Conservation (phyloP, 176 grass and related monocot species). For the Aegilops longissima region DNA sequence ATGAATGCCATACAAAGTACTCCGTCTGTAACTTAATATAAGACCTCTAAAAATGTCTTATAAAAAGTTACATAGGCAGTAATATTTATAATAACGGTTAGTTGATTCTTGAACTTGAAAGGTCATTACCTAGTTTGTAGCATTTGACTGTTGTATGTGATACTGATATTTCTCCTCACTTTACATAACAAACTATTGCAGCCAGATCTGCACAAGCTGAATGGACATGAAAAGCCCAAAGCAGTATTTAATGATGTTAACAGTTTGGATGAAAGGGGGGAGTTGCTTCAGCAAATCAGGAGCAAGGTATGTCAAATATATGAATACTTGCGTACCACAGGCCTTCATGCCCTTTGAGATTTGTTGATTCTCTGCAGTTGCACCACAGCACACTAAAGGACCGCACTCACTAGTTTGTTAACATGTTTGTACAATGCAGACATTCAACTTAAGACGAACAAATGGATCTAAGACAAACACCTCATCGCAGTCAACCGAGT, state of each 20-base stretch:
- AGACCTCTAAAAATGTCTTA: no score
- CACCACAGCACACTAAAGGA: not conserved
- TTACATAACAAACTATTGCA: constrained; percentile 34
- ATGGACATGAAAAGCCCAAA: constrained; percentile 65
- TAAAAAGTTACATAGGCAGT: not conserved
- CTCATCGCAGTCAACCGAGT: constrained; percentile 49
- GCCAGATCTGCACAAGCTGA: constrained; percentile 60
- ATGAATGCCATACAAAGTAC: not conserved
- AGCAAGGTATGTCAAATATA: constrained; percentile 76
- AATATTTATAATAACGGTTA: not conserved
- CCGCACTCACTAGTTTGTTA: not conserved
- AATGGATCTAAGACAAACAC: constrained; percentile 54
- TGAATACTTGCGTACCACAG: constrained; percentile 1
- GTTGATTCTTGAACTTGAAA: constrained; percentile 36
- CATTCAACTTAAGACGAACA: constrained; percentile 81
- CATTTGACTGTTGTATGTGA: not conserved
- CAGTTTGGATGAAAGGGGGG: constrained; percentile 71
- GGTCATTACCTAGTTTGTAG: constrained; percentile 3
- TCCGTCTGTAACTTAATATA: no score
- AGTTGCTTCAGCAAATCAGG: constrained; percentile 90
- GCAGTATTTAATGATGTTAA: constrained; percentile 36
- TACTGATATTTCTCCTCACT: constrained; percentile 27
- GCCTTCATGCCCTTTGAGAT: not conserved
- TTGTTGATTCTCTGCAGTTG: not conserved
- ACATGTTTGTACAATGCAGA: constrained; percentile 58